phyloP scores from a whole-genome alignment of 441 rosid genomes.

The Gossypium schwendimanii region DNA sequence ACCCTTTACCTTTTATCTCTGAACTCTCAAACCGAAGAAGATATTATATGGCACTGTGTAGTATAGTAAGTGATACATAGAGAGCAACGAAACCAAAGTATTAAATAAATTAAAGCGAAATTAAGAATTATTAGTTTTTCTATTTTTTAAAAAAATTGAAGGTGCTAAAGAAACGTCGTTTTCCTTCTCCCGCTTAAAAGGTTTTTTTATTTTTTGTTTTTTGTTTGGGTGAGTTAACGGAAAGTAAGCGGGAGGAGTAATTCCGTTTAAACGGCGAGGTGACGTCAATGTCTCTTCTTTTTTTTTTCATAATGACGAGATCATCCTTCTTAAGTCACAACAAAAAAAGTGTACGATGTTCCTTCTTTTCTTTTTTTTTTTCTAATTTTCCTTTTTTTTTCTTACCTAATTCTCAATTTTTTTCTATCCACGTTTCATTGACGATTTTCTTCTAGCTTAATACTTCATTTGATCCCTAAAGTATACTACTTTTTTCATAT shows the following conservation, averaged over 20 bases:
- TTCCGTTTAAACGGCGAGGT: neutral
- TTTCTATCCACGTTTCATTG: neutral
- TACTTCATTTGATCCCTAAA: neutral
- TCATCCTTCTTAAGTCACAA: constrained; percentile 5
- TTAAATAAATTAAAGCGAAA: neutral
- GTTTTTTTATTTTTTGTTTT: neutral
- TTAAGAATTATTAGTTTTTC: too few species aligned
- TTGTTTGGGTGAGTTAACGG: constrained; percentile 5
- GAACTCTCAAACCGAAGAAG: neutral
- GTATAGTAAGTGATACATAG: constrained; percentile 1
- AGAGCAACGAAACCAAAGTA: neutral
- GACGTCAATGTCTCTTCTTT: constrained; percentile 14
- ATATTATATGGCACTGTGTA: neutral
- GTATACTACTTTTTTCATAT: neutral
- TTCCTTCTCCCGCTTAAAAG: constrained; percentile 14
- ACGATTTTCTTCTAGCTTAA: neutral
- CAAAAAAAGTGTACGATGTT: constrained; percentile 2
- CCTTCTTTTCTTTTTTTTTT: neutral
- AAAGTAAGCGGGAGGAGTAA: neutral
- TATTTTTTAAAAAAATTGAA: neutral
- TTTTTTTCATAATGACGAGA: neutral
- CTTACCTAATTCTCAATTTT: neutral
- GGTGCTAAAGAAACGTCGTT: constrained; percentile 14
- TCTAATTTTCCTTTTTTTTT: neutral
- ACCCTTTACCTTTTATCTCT: neutral